Conservation (phyloP, 441 rosid species). For the Jatropha podagrica region DNA sequence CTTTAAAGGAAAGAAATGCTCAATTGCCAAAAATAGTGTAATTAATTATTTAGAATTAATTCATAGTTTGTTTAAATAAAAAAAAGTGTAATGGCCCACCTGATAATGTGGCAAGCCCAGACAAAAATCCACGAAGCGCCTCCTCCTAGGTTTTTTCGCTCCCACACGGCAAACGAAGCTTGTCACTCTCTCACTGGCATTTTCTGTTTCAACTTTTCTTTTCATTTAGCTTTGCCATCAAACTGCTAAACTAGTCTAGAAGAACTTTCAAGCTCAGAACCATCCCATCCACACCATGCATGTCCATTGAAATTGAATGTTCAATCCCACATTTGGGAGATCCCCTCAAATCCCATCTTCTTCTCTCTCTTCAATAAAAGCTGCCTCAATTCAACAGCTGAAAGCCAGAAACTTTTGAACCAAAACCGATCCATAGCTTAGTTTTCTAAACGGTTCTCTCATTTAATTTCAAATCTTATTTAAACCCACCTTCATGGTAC, state of each 20-base stretch:
- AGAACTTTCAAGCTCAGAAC: background rate
- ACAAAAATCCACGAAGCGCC: background rate
- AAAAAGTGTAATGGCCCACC: background rate
- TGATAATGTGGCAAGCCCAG: background rate
- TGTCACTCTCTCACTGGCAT: background rate
- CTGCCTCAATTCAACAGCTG: background rate
- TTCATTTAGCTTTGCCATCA: background rate
- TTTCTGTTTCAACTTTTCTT: background rate
- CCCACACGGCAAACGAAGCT: background rate
- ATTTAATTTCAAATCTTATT: slow-evolving; percentile 5
- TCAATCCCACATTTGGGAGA: background rate
- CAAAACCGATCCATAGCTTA: background rate
- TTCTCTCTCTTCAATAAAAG: slow-evolving; percentile 6
- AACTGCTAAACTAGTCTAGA: background rate
- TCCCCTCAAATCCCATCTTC: background rate
- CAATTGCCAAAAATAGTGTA: background rate
- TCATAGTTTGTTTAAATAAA: background rate
- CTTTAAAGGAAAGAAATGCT: background rate
- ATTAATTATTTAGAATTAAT: background rate
- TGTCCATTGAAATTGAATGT: background rate
- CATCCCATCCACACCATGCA: background rate
- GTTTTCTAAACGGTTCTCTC: slow-evolving; percentile 13
- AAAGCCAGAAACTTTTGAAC: background rate
- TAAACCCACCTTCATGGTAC: background rate
- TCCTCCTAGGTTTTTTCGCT: slow-evolving; percentile 10